Base-by-base conservation (phyloP, 305 asterid species). In the Solanum hybrid region DNA sequence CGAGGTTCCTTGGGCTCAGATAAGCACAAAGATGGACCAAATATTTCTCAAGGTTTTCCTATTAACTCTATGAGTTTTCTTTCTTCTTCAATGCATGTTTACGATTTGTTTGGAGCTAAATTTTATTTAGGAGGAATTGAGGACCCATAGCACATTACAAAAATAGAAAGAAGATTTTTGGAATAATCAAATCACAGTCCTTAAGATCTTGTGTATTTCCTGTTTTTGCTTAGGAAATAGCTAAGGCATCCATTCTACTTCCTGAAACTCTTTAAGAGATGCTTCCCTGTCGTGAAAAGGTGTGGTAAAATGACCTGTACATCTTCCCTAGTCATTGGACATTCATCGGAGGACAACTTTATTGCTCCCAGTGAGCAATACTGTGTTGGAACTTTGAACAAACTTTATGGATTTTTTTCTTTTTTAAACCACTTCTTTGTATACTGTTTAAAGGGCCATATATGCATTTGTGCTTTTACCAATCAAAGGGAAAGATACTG, bases 11-110 rank as follows among this genome's bases (percentile, higher is more conserved):
- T 89, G 69, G 94, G 92, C 90, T 89, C 91, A 17, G 96, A 93
- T 51, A 90, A 88, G 89, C 96, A 87, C 88, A 93, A 91, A 88
- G 99, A 95, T 86, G 91, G 92, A 88, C 90, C 93, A 91, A 95
- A 94, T 92, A 92, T 92, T 24, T 79, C 95, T 90, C 98, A 94
- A 94, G 98, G 98, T 96, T 89, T 91, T 82, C 56, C 89, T 90
- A 90, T 56, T 24, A 46, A 86, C 75, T 77, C 86, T 85, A 90
- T 75, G 17, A 29, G 35, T 13, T 86, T 88, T 37, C 87, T 27
- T 71, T 24, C 79, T 66, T 86, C 86, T 90, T 40, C 36, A 26
- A 24, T 80, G 86, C 35, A 80, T 40, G 20, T 38, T 37, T 31
- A 27, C 24, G 6, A 86, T 36, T 24, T 32, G 32, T 20, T 82